Percentiles rank a stretch among this genome's conserved stretches.
These are phyloP conservation scores for Albophoma yamanashiensis DNA, from an alignment of 2,329 filamentous ascomycete genomes.

Conservation along the genomic window DNA sequence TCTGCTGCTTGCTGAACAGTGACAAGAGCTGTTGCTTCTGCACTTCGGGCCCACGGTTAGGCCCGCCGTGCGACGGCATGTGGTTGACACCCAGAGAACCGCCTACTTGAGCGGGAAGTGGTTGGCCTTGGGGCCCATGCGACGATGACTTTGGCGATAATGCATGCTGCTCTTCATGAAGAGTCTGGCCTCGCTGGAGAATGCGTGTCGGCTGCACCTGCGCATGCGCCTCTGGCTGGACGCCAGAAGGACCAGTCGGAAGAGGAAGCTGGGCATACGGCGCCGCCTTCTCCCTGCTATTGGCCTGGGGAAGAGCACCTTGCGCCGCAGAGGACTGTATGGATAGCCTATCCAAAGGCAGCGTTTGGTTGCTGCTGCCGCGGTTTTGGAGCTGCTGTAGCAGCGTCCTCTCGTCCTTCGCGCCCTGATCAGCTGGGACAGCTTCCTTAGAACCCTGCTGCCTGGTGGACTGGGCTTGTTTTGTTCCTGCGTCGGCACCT, in stretches of 20 bases:
- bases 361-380: background rate
- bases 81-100: constrained; percentile 6
- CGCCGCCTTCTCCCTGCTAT: constrained; percentile 2
- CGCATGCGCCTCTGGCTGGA: background rate
- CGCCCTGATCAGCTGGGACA: background rate
- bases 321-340: constrained; percentile 8
- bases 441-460: background rate
- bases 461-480: background rate
- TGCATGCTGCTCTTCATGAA: constrained; percentile 8
- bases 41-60: constrained; percentile 12
- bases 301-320: constrained; percentile 5
- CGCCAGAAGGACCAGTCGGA: background rate
- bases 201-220: constrained; percentile 19
- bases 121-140: constrained; percentile 9
- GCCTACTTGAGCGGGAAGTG: constrained; percentile 6
- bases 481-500: constrained; percentile 4
- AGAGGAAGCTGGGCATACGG: background rate
- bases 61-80: background rate
- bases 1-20: constrained; percentile 43
- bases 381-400: constrained; percentile 1
- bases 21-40: constrained; percentile 39
- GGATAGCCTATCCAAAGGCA: constrained; percentile 12
- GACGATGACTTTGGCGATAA: constrained; percentile 12
- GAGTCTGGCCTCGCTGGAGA: constrained; percentile 22
- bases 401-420: background rate